Evolutionary conservation across 2,329 filamentous ascomycete genomes (phyloP), one percentile per base, ranked within the genome.

Genomic region (Botryosphaeria dothidea): DNA sequence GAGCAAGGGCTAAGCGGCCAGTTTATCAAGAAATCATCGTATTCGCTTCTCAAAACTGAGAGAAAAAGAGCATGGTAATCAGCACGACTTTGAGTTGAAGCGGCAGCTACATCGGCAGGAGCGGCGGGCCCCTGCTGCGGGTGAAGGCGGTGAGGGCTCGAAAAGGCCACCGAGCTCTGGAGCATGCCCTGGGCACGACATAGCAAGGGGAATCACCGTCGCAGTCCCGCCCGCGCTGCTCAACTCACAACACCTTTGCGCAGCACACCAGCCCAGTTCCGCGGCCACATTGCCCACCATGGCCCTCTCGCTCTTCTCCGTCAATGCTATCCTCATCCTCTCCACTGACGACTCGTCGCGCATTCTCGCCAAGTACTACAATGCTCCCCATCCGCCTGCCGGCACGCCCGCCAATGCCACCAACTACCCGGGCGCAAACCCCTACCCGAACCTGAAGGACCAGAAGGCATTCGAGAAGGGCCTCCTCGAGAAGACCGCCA

Each of bases 401-500:
- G 82, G 82, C 71, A 78, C 80, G 66, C 78, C 84, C 65, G 81
- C 84, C 69, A 83, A 86, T 71, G 82, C 85, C 61, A 81, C 80
- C 70, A 82, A 86, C 74, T 86, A 85, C 72, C 86, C 86, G 51
- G 86, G 86, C 73, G 85, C 86, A 69, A 92, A 91, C 76, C 92
- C 93, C 23, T 98, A 97, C 80, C 84, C 92, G 66, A 92, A 92
- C 66, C 81, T 95, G 64, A 97, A 97, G 83, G 89, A 96, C 72
- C 95, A 99, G 81, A 97, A 96, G 79, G 86, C 91, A 1, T 99
- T 99, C 75, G 95, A 99, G 80, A 97, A 97, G 83, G 95, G 93
- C 5, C 86, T 99, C 43, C 82, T 97, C 66, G 75, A 97, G 74
- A 98, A 99, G 86, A 98, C 95, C 17, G 90, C 91, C 70, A 99